Evolutionary conservation across 805 yeast species (phyloP).

Genomic region (Danielia reshetovae): DNA sequence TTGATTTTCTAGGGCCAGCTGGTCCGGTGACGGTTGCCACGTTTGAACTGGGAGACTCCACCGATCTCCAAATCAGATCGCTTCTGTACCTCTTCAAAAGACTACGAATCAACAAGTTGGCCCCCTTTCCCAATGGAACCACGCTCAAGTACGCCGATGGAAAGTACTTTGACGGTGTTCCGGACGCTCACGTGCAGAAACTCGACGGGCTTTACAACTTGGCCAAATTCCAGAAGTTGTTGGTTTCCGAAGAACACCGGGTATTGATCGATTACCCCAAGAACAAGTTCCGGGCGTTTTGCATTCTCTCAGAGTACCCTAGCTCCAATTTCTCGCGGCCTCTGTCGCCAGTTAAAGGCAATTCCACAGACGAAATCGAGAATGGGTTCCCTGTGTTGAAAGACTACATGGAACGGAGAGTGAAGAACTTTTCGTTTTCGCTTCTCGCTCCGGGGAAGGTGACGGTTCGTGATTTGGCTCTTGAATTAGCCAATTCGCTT

Average conservation of each 20-base stretch:
- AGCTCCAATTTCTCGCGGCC: conserved; percentile 19
- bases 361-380: background rate
- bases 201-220: conserved; percentile 56
- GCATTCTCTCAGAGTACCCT: conserved; percentile 53
- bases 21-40: conserved; percentile 2
- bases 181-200: conserved; percentile 20
- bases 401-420: conserved; percentile 23
- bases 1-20: conserved; percentile 7
- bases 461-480: conserved; percentile 17
- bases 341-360: conserved; percentile 17
- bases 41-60: conserved; percentile 26
- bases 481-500: conserved; percentile 40
- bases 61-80: conserved; percentile 60
- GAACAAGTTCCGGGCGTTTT: conserved; percentile 60
- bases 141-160: conserved; percentile 16
- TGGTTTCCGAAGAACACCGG: conserved; percentile 58
- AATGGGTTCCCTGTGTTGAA: conserved; percentile 17
- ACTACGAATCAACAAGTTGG: conserved; percentile 38
- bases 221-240: conserved; percentile 34
- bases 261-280: conserved; percentile 63
- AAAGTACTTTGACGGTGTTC: conserved; percentile 14
- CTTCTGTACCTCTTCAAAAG: conserved; percentile 56
- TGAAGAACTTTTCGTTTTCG: conserved; percentile 18
- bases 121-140: conserved; percentile 36
- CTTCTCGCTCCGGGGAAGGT: conserved; percentile 15